Evolutionary conservation across 2,329 filamentous ascomycete species (phyloP).

Genomic region (Colletotrichum acutatum): DNA sequence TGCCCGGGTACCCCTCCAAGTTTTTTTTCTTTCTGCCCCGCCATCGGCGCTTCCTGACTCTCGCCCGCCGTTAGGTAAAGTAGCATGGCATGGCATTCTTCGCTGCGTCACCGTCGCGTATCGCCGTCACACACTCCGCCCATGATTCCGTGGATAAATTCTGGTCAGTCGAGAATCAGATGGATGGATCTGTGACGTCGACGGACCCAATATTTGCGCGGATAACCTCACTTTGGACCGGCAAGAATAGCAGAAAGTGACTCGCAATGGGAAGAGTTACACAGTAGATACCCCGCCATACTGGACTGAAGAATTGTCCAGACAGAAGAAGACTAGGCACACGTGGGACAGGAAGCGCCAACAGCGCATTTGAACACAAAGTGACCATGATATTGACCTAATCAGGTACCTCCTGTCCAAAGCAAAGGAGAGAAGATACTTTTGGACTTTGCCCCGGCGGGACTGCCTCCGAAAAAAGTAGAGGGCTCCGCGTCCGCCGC

Average conservation of each 20-base stretch:
- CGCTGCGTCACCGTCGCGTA: constrained; percentile 13
- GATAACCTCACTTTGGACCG: not conserved
- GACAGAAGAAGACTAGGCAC: not conserved
- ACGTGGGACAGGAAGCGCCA: constrained; percentile 4
- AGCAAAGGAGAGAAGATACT: not conserved
- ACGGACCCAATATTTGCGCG: not conserved
- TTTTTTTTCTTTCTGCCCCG: constrained; percentile 23
- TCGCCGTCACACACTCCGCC: not conserved
- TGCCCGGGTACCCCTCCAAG: constrained; percentile 7
- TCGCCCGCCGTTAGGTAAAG: not conserved
- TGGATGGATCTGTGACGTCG: not conserved
- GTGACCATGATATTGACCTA: not conserved
- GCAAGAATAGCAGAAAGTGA: not conserved
- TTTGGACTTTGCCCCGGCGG: constrained; percentile 4
- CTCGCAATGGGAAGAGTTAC: not conserved
- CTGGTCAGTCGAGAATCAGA: not conserved
- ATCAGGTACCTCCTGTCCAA: not conserved
- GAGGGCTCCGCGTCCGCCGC: not conserved
- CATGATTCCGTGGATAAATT: not conserved
- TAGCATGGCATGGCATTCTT: not conserved
- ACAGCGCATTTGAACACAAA: constrained; percentile 4
- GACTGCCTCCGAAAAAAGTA: constrained; percentile 19
- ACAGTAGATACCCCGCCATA: not conserved
- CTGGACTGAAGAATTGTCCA: not conserved
- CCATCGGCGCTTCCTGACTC: constrained; percentile 25